Percentiles rank a stretch among this genome's conserved stretches.
Evolutionary conservation across 768 basidiomycete genomes (phyloP).

Genomic region (Mrakia frigida): DNA sequence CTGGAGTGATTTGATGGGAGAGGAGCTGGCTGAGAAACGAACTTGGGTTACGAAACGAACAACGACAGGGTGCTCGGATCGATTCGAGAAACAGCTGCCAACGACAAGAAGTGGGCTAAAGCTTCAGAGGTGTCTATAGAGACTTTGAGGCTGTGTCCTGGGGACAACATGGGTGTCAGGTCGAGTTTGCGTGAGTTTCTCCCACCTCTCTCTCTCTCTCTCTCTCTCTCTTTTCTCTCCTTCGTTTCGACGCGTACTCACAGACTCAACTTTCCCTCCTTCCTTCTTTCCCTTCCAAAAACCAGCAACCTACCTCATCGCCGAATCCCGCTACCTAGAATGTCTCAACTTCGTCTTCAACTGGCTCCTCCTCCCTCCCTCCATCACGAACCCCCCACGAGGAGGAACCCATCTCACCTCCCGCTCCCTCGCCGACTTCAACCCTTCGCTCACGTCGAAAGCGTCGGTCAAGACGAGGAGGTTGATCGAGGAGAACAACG

Average conservation of each 20-base stretch:
- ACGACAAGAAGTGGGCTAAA: neutral
- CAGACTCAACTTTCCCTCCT: neutral
- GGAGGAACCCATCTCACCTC: slow-evolving; percentile 13
- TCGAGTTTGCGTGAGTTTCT: slow-evolving; percentile 11
- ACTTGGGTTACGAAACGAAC: no score
- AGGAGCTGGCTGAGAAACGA: neutral
- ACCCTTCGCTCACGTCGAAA: slow-evolving; percentile 10
- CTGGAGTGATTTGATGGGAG: neutral
- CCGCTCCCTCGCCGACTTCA: slow-evolving; percentile 10
- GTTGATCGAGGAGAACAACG: slow-evolving; percentile 8
- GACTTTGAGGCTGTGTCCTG: slow-evolving; percentile 18
- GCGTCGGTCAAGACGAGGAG: slow-evolving; percentile 3
- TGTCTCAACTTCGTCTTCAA: slow-evolving; percentile 24
- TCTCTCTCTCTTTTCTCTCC: neutral
- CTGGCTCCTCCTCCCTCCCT: slow-evolving; percentile 11
- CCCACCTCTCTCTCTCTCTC: neutral
- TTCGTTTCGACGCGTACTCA: neutral
- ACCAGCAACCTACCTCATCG: neutral
- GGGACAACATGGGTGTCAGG: slow-evolving; percentile 18
- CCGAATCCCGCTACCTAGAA: slow-evolving; percentile 11
- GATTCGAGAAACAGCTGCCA: slow-evolving; percentile 17
- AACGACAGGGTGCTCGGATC: slow-evolving; percentile 4
- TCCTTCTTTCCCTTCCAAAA: neutral
- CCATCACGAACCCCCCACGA: neutral
- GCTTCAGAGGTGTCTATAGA: neutral